phyloP scores from a whole-genome alignment of 306 rosid genomes.

The Boehmeria nivea region DNA sequence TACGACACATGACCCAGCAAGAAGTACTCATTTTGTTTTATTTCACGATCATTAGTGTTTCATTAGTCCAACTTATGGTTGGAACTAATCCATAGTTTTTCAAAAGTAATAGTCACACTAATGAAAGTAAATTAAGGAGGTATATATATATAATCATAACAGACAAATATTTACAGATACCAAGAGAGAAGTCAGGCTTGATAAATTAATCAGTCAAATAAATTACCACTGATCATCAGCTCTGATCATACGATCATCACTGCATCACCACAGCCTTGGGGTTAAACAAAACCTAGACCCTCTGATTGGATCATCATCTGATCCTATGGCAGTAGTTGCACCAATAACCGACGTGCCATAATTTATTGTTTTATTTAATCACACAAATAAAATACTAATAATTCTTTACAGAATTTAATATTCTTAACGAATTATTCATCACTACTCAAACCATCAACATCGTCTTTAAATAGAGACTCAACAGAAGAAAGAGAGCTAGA shows the following conservation, averaged over 20 bases:
- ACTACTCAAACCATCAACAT: constrained; percentile 2
- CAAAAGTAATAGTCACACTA: neutral
- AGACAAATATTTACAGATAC: constrained; percentile 4
- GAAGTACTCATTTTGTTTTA: neutral
- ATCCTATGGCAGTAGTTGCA: constrained; percentile 28
- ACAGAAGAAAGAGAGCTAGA: constrained; percentile 19
- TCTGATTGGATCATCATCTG: constrained; percentile 2
- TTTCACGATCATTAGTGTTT: neutral
- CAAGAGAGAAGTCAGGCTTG: constrained; percentile 15
- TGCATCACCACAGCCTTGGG: neutral
- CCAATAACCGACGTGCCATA: constrained; percentile 28
- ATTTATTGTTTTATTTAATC: neutral
- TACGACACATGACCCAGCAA: too few species aligned
- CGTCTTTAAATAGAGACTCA: constrained; percentile 33
- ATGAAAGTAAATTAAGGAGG: too few species aligned
- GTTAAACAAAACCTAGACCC: constrained; percentile 17
- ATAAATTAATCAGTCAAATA: neutral
- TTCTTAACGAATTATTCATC: neutral
- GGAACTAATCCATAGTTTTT: neutral
- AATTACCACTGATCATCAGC: too few species aligned
- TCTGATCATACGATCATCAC: too few species aligned
- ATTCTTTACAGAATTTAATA: neutral
- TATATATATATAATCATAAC: too few species aligned
- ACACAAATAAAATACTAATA: constrained; percentile 18
- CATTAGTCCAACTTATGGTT: constrained; percentile 11